phyloP scores from a whole-genome alignment of 495 filamentous ascomycete species.

The Barbatosphaeria neglecta region DNA sequence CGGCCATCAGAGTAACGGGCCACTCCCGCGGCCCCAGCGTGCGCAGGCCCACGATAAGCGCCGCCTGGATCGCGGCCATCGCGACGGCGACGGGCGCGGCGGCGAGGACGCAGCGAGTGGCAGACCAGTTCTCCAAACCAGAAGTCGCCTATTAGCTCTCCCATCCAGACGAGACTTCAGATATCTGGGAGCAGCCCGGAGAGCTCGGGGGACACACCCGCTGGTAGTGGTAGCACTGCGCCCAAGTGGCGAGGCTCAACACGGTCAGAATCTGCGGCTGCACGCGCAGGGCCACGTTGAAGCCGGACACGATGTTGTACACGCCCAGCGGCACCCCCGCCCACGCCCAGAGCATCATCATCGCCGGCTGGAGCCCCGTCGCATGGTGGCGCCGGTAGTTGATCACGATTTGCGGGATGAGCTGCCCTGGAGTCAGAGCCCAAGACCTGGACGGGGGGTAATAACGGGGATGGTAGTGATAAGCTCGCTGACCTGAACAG shows the following conservation, averaged over 20 bases:
- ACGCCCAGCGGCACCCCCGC: constrained; percentile 54
- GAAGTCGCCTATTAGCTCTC: too few species aligned
- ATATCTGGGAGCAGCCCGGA: background rate
- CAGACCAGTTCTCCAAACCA: constrained; percentile 3
- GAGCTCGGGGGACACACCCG: constrained; percentile 29
- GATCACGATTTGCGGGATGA: constrained; percentile 53
- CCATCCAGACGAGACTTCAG: background rate
- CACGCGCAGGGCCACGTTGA: constrained; percentile 47
- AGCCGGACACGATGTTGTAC: constrained; percentile 50
- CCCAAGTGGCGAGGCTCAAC: constrained; percentile 52
- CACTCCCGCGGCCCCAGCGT: constrained; percentile 17
- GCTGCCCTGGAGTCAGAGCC: background rate
- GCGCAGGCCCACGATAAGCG: constrained; percentile 8
- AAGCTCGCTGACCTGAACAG: constrained; percentile 23
- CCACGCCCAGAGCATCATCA: constrained; percentile 58
- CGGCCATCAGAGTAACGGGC: constrained; percentile 50
- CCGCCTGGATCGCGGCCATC: constrained; percentile 1
- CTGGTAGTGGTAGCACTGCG: constrained; percentile 53
- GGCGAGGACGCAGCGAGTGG: background rate
- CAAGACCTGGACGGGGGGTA: background rate
- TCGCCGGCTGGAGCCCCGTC: constrained; percentile 45
- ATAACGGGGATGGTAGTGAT: background rate
- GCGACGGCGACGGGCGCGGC: background rate
- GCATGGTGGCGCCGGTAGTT: constrained; percentile 52
- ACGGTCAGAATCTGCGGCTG: constrained; percentile 52